Base-by-base conservation (phyloP, 2,329 filamentous ascomycete species). In the Penicillium fuscoglaucum region DNA sequence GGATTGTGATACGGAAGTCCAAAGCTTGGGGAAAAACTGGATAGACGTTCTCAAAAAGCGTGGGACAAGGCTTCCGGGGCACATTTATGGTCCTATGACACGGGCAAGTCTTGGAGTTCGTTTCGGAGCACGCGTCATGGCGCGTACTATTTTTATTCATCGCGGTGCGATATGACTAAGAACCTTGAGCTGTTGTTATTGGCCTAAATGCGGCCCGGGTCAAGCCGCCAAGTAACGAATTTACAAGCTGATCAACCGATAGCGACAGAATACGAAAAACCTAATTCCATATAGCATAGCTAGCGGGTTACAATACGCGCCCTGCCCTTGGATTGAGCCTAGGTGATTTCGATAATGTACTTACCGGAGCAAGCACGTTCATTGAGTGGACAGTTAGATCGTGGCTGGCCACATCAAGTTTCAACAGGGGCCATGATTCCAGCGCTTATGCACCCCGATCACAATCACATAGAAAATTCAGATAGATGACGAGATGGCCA, bases 1-100 rank as follows among this genome's bases (percentile, higher is more conserved):
- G 39, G 6, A 53, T 56, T 49, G 21, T 53, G 44, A 59, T 57
- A 45, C 3, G 35, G 37, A 57, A 48, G 33, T 33, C 37, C 52
- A 39, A 54, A 39, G 0, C 35, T n/a, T 39, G 2, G 8, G 19
- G 40, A 41, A 1, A 43, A 43, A 43, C 21, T 43, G 12, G 40
- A 26, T 43, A 43, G 40, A 43, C 13, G 21, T 26, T 39, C 37
- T 19, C 9, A 39, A 39, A 39, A 2, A 39, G 37, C n/a, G 8
- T 39, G 3, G 7, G 9, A 6, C 3, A 39, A 39, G 37, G 6
- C 40, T 8, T 43, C 6, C 3, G 13, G 40, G 12, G 21, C 4
- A 43, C 6, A 43, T 43, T 24, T 41, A 24, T 15, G 1, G 40
- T 24, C 35, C 35, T 9, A 4, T 9, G 17, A 39, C 3, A 19